Conservation (phyloP, 1,284 basidiomycete species). For the Austroboletus novae-zelandiae region DNA sequence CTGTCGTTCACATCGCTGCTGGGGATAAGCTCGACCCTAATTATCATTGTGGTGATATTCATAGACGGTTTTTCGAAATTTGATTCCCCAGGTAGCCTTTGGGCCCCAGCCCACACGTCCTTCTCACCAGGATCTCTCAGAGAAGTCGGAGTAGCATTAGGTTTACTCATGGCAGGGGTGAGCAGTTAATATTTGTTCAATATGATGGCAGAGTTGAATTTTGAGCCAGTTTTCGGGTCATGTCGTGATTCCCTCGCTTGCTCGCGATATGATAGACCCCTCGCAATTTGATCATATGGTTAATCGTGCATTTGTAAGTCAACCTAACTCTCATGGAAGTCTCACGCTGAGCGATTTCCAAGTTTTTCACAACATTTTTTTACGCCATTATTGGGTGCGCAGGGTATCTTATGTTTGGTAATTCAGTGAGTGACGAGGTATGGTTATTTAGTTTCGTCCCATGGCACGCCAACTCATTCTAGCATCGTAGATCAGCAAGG, state of each 20-base stretch:
- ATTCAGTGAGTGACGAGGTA: conserved; percentile 80
- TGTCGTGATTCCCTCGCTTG: conserved; percentile 88
- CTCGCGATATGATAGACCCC: conserved; percentile 88
- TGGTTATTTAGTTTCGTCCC: conserved; percentile 16
- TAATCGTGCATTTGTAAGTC: conserved; percentile 74
- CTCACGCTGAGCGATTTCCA: conserved; percentile 8
- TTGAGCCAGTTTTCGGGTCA: conserved; percentile 79
- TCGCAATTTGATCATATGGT: conserved; percentile 81
- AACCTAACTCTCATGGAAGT: not conserved
- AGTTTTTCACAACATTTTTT: conserved; percentile 76
- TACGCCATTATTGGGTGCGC: conserved; percentile 81
- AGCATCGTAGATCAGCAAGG: conserved; percentile 71
- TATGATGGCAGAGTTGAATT: not conserved
- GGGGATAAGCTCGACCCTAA: conserved; percentile 77
- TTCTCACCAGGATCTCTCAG: conserved; percentile 52
- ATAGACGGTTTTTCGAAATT: conserved; percentile 82
- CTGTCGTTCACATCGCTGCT: conserved; percentile 85
- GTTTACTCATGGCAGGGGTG: conserved; percentile 94
- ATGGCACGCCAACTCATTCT: not conserved
- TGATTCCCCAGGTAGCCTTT: conserved; percentile 81
- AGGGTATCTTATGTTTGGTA: conserved; percentile 93
- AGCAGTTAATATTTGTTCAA: conserved; percentile 25
- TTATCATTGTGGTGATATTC: conserved; percentile 79
- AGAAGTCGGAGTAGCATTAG: conserved; percentile 77
- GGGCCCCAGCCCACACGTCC: conserved; percentile 72